Evolutionary conservation across 768 basidiomycete genomes (phyloP), one percentile per base, ranked within the genome.

Genomic region (Pleurotus ostreatus): DNA sequence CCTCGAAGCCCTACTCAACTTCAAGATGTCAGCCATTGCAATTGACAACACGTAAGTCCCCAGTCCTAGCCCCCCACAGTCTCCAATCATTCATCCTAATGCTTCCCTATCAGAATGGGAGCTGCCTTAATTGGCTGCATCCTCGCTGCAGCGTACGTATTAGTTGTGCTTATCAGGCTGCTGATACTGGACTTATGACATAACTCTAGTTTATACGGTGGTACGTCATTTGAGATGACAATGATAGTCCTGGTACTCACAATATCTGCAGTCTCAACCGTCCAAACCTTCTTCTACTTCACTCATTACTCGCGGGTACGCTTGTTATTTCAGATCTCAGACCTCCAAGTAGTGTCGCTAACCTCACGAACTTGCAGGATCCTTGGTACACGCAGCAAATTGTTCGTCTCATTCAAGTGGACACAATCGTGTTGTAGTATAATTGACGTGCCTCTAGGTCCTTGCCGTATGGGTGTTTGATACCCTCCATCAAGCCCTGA

Each of bases 241-340:
- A 30, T 5, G 2, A 18, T 15, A 23, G 26, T 30, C 52, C 44
- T 44, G 23, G 23, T 44, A 38, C 43, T 55, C 51, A 52, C 8
- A 9, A 51, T 34, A 22, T 22, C 11, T 16, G 34, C 44, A 85
- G 83, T 83, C n/a, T 79, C 80, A 5, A 71, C 71, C 40, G 66
- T 84, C 25, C 84, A 85, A 63, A 72, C 75, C 1, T 82, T 74
- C 73, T 82, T 78, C 59, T 85, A 84, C 61, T 83, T 66, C 55
- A 71, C 68, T 13, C 75, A 84, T 62, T 76, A 80, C 52, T 34
- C 30, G 2, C 30, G 30, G 11, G 30, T 34, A 34, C 30, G 30
- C 4, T 34, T 70, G 22, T 64, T 60, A 11, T 71, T 72, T 62
- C 76, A 71, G 59, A 12, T 11, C 41, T 16, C 41, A 44, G 3